These are phyloP conservation scores for Emericellopsis cladophorae DNA, from an alignment of 2,329 filamentous ascomycete genomes.

Conservation along the genomic window DNA sequence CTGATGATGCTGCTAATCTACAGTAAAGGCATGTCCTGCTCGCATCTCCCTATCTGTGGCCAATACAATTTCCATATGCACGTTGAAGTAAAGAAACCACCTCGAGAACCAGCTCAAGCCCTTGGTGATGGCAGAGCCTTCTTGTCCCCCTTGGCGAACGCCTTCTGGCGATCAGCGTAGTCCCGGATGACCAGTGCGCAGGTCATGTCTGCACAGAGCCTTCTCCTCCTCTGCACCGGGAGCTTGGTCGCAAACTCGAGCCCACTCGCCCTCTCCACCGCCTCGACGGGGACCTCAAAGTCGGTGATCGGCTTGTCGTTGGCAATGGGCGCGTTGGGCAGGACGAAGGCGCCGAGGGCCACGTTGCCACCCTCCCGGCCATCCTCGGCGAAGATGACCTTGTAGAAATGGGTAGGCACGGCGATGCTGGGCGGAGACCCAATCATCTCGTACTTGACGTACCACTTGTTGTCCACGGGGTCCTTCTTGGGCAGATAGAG, in stretches of 20 bases:
- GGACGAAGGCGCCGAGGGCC: slow-evolving; percentile 83
- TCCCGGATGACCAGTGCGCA: slow-evolving; percentile 79
- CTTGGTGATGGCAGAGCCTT: slow-evolving; percentile 22
- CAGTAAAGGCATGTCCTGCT: slow-evolving; percentile 38
- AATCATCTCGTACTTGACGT: slow-evolving; percentile 90
- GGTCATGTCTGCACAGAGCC: slow-evolving; percentile 73
- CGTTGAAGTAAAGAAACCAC: neutral
- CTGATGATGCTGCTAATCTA: slow-evolving; percentile 1
- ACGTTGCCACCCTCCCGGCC: slow-evolving; percentile 58
- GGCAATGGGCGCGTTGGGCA: slow-evolving; percentile 81
- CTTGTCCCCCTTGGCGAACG: slow-evolving; percentile 30
- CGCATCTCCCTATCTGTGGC: slow-evolving; percentile 17
- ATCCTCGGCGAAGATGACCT: slow-evolving; percentile 94
- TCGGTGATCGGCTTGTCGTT: slow-evolving; percentile 80
- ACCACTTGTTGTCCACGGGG: slow-evolving; percentile 79
- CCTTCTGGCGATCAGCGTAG: slow-evolving; percentile 51
- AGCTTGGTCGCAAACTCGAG: slow-evolving; percentile 81
- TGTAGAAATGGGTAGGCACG: slow-evolving; percentile 98
- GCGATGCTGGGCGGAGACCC: slow-evolving; percentile 87
- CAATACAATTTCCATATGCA: neutral
- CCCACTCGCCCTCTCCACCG: slow-evolving; percentile 81
- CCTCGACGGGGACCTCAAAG: slow-evolving; percentile 91
- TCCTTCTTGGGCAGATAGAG: slow-evolving; percentile 84
- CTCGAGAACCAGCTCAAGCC: slow-evolving; percentile 11
- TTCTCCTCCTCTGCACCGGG: slow-evolving; percentile 58